Percentiles rank a stretch among this genome's conserved stretches.
Conservation (phyloP, 176 grass and related monocot species). For the Rhynchospora tenuis region DNA sequence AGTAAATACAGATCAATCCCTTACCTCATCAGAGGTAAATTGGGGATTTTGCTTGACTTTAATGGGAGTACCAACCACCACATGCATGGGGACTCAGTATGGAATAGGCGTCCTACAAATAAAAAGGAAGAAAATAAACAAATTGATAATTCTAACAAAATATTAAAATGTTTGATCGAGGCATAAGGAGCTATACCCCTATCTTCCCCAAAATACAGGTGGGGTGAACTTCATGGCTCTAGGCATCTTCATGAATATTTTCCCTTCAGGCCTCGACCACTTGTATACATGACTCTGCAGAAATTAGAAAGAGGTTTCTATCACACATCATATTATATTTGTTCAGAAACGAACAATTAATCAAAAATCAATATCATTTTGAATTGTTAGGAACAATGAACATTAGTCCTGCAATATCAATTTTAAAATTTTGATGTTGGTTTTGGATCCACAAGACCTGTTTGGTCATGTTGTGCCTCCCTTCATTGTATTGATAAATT, state of each 20-base stretch:
- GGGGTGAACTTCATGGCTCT: constrained; percentile 93
- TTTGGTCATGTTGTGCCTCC: not conserved
- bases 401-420: not conserved
- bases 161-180: not conserved
- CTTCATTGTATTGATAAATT: not conserved
- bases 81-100: constrained; percentile 65
- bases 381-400: not conserved
- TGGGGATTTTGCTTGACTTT: constrained; percentile 55
- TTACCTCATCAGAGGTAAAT: constrained; percentile 72
- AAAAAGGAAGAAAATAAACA: not conserved
- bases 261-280: constrained; percentile 89
- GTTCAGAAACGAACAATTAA: not conserved
- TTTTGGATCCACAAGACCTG: not conserved
- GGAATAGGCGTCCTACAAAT: constrained; percentile 72
- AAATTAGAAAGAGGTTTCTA: not conserved
- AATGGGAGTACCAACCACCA: constrained; percentile 75
- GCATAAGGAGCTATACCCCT: constrained; percentile 34
- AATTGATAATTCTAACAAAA: not conserved
- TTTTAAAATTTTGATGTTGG: not conserved
- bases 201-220: constrained; percentile 82
- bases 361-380: not conserved
- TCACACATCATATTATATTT: not conserved
- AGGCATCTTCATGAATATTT: constrained; percentile 74
- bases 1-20: not conserved
- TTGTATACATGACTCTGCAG: constrained; percentile 62